Evolutionary conservation across 495 filamentous ascomycete genomes (phyloP).

Genomic region (Podospora tetraspora): DNA sequence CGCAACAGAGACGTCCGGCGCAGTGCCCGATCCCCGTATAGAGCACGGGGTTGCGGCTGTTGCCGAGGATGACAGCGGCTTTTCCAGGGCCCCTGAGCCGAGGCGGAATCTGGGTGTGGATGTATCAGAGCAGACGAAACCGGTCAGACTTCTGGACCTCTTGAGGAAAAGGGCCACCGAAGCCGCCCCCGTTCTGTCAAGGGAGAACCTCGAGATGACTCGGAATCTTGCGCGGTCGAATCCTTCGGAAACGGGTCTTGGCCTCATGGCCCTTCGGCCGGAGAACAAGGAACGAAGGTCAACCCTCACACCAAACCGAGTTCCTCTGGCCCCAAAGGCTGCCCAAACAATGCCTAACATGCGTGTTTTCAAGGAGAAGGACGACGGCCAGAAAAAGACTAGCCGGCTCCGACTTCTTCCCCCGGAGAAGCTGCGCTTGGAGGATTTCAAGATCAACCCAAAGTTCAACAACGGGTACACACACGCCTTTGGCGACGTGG

Average conservation of each 20-base stretch:
- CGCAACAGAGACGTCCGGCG: not conserved
- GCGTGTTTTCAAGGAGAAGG: not conserved
- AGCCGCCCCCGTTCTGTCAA: not conserved
- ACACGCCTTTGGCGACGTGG: constrained; percentile 68
- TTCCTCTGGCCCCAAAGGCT: not conserved
- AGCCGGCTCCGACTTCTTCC: constrained; percentile 47
- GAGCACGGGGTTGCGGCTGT: constrained; percentile 18
- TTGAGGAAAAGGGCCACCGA: constrained; percentile 11
- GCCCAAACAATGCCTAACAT: constrained; percentile 3
- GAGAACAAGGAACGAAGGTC: not conserved
- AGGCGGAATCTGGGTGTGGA: not conserved
- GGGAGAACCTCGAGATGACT: not conserved
- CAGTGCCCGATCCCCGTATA: not conserved
- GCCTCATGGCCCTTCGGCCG: constrained; percentile 3
- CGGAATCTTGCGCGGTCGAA: not conserved
- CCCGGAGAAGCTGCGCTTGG: constrained; percentile 46
- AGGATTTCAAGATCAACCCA: constrained; percentile 84
- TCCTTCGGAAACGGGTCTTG: constrained; percentile 4
- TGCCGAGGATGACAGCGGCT: constrained; percentile 16
- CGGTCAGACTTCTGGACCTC: constrained; percentile 14
- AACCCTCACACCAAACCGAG: not conserved
- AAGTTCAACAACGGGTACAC: constrained; percentile 63
- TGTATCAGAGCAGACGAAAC: not conserved
- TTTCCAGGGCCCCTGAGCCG: not conserved
- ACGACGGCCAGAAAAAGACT: constrained; percentile 27